These are phyloP conservation scores for Metschnikowia bowlesiae DNA, from an alignment of 805 yeast genomes.

Conservation along the genomic window DNA sequence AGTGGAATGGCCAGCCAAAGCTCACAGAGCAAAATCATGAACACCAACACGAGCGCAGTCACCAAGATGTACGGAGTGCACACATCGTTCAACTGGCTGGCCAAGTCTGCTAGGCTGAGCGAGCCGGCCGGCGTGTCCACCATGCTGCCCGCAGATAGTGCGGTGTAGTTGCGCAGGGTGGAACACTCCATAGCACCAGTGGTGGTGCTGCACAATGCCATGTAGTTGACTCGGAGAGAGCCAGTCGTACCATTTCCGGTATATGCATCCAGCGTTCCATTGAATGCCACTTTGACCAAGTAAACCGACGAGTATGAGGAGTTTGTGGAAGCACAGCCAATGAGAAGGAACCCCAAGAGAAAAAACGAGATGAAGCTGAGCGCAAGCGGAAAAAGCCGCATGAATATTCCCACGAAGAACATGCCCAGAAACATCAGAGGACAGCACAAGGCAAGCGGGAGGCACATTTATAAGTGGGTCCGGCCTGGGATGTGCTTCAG, in stretches of 20 bases:
- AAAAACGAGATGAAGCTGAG: constrained; percentile 46
- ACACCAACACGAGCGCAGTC: constrained; percentile 41
- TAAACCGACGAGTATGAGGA: constrained; percentile 46
- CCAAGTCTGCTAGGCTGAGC: constrained; percentile 46
- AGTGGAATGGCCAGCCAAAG: constrained; percentile 46
- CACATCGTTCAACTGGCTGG: constrained; percentile 40
- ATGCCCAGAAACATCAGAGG: constrained; percentile 11
- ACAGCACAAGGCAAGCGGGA: constrained; percentile 6
- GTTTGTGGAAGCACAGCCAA: constrained; percentile 48
- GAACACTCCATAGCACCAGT: constrained; percentile 34
- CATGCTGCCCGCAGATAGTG: constrained; percentile 27
- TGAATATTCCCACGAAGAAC: constrained; percentile 10
- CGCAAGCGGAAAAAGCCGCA: constrained; percentile 16
- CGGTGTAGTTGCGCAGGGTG: constrained; percentile 22
- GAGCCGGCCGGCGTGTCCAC: constrained; percentile 24
- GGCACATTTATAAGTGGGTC: constrained; percentile 5
- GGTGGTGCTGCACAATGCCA: constrained; percentile 50
- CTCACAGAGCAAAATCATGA: constrained; percentile 38
- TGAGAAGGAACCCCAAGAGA: constrained; percentile 49
- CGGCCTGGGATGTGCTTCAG: background rate
- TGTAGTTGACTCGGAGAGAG: constrained; percentile 48
- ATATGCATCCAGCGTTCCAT: constrained; percentile 22
- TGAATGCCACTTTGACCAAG: constrained; percentile 46
- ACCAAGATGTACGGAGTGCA: constrained; percentile 54
- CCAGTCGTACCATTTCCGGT: constrained; percentile 2